phyloP scores from a whole-genome alignment of 495 filamentous ascomycete genomes.

The Massariosphaeria phaeospora region DNA sequence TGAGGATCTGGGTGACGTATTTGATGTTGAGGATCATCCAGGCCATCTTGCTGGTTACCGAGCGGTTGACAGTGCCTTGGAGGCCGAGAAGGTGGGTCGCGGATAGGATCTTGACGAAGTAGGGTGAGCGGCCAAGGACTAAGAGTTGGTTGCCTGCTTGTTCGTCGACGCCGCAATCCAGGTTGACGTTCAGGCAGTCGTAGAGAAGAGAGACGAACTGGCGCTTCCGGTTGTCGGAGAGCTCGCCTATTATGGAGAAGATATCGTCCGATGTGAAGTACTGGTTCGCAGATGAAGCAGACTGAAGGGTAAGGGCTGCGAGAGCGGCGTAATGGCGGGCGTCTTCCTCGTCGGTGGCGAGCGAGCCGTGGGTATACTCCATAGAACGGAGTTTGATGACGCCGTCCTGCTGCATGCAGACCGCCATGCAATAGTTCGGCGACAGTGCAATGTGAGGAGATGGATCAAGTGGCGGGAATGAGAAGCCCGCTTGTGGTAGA shows the following conservation, averaged over 20 bases:
- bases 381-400: slow-evolving; percentile 59
- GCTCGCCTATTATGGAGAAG: slow-evolving; percentile 53
- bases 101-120: slow-evolving; percentile 64
- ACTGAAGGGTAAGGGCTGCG: slow-evolving; percentile 57
- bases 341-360: slow-evolving; percentile 24
- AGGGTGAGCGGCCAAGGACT: slow-evolving; percentile 57
- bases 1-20: slow-evolving; percentile 63
- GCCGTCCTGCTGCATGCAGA: slow-evolving; percentile 60
- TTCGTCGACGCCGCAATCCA: slow-evolving; percentile 63
- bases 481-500: slow-evolving; percentile 67
- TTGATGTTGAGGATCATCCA: slow-evolving; percentile 68
- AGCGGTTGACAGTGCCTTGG: slow-evolving; percentile 51
- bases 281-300: slow-evolving; percentile 51
- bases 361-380: slow-evolving; percentile 43
- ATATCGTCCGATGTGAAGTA: slow-evolving; percentile 69
- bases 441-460: slow-evolving; percentile 58
- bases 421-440: slow-evolving; percentile 65
- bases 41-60: slow-evolving; percentile 63
- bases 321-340: slow-evolving; percentile 41
- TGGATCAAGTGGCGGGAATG: slow-evolving; percentile 51
- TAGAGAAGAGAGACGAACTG: slow-evolving; percentile 51
- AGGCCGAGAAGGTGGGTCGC: slow-evolving; percentile 66
- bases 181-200: slow-evolving; percentile 58
- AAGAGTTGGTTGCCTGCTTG: slow-evolving; percentile 51
- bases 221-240: slow-evolving; percentile 13